Conservation (phyloP, 257 asterid species). For the Coffea eugenioides region DNA sequence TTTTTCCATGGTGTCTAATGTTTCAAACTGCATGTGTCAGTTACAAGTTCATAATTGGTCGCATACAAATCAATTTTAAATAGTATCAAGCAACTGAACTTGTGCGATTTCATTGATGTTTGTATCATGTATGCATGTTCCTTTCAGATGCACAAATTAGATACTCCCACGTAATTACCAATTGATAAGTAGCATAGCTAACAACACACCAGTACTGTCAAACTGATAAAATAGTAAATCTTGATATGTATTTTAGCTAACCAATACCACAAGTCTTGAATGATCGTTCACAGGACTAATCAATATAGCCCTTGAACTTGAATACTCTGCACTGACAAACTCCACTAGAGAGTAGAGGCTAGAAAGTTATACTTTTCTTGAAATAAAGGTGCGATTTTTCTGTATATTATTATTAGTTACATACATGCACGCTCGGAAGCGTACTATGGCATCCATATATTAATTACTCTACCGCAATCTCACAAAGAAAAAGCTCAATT, state of each 20-base stretch:
- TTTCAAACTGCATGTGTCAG: too few species aligned
- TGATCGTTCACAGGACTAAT: not conserved
- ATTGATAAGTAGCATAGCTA: not conserved
- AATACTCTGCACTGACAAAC: not conserved
- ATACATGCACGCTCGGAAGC: not conserved
- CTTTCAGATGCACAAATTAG: not conserved
- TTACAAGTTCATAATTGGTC: too few species aligned
- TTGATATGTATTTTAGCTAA: not conserved
- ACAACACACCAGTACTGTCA: not conserved
- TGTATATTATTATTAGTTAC: not conserved
- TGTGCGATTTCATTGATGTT: not conserved
- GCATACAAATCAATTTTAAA: too few species aligned
- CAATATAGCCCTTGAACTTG: not conserved
- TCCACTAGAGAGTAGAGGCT: not conserved
- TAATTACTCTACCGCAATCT: slow-evolving; percentile 28
- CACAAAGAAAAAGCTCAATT: slow-evolving; percentile 78
- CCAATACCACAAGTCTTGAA: not conserved
- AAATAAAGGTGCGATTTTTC: not conserved
- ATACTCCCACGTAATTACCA: not conserved
- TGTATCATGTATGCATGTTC: too few species aligned
- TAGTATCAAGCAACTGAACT: not conserved
- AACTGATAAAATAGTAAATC: not conserved
- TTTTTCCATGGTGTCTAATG: too few species aligned
- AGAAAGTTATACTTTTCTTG: not conserved
- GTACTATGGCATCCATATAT: not conserved